These are phyloP conservation scores for Babesia bigemina DNA, from an alignment of 169 alveolate genomes.

Conservation along the genomic window DNA sequence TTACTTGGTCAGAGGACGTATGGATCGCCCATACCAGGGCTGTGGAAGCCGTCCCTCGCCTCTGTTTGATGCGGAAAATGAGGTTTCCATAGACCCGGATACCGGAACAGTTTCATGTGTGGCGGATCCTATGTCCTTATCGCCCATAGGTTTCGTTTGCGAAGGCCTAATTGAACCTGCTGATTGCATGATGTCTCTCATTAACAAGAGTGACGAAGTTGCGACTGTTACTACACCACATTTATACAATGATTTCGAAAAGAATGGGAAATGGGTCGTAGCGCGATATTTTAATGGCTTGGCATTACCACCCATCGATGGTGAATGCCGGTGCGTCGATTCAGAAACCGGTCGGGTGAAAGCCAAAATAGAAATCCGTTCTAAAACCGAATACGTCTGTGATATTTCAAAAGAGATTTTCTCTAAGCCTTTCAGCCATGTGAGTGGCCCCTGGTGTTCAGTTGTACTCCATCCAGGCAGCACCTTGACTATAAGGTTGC, in stretches of 20 bases:
- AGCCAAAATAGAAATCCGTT: slow-evolving; percentile 1
- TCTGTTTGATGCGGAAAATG: not conserved
- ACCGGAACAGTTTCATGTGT: slow-evolving; percentile 16
- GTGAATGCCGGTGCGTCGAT: slow-evolving; percentile 12
- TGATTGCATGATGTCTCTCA: not conserved
- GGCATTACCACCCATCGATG: not conserved
- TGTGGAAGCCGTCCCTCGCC: slow-evolving; percentile 9
- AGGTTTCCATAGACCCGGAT: not conserved
- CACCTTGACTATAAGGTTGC: slow-evolving; percentile 10
- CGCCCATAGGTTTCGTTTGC: slow-evolving; percentile 14
- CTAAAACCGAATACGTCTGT: slow-evolving; percentile 6
- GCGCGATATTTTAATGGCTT: not conserved
- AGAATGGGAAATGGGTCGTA: not conserved
- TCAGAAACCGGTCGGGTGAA: not conserved
- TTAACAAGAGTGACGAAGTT: not conserved
- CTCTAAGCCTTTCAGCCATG: not conserved
- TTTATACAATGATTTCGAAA: too few species aligned
- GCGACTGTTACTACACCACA: not conserved
- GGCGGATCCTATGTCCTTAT: slow-evolving; percentile 5
- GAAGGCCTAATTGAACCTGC: slow-evolving; percentile 6
- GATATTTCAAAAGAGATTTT: not conserved
- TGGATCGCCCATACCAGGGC: not conserved
- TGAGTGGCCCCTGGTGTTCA: slow-evolving; percentile 4
- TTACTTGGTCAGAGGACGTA: not conserved
- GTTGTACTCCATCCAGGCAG: slow-evolving; percentile 16